Evolutionary conservation across 495 filamentous ascomycete genomes (phyloP).

Genomic region (Apodospora peruviana): DNA sequence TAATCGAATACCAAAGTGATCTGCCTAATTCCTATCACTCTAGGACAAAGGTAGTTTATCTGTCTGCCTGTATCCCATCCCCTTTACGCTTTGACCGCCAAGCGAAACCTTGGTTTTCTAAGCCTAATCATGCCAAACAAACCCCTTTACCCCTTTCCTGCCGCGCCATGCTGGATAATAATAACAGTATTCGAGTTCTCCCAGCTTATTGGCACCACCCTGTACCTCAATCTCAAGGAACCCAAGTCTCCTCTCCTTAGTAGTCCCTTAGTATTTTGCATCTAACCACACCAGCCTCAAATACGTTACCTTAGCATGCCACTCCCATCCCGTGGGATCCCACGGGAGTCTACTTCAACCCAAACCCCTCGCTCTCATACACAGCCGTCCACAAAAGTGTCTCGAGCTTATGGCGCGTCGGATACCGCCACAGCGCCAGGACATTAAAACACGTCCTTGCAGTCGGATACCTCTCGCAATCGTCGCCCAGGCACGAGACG

Average conservation of each 20-base stretch:
- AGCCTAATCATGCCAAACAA: background rate
- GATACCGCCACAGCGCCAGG: conserved; percentile 70
- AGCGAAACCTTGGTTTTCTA: background rate
- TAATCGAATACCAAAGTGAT: too few species aligned
- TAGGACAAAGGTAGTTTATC: too few species aligned
- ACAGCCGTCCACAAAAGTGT: conserved; percentile 79
- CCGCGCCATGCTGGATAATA: too few species aligned
- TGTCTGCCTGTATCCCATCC: too few species aligned
- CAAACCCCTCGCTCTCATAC: conserved; percentile 88
- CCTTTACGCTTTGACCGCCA: background rate
- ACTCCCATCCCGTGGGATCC: too few species aligned
- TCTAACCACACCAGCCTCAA: too few species aligned
- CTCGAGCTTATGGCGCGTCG: conserved; percentile 58
- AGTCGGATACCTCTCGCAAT: conserved; percentile 69
- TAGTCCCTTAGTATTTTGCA: too few species aligned
- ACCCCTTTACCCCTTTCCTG: background rate
- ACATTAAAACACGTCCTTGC: conserved; percentile 92
- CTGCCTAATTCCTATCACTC: too few species aligned
- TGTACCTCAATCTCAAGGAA: background rate
- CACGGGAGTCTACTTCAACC: conserved; percentile 81
- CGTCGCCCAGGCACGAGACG: conserved; percentile 69
- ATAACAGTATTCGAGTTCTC: background rate
- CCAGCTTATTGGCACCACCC: background rate
- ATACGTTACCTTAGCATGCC: too few species aligned
- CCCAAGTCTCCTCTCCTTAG: too few species aligned